Evolutionary conservation across 1,139 yeast genomes (phyloP), one percentile per base, ranked within the genome.

Genomic region (Yamadazyma songkhlaensis): DNA sequence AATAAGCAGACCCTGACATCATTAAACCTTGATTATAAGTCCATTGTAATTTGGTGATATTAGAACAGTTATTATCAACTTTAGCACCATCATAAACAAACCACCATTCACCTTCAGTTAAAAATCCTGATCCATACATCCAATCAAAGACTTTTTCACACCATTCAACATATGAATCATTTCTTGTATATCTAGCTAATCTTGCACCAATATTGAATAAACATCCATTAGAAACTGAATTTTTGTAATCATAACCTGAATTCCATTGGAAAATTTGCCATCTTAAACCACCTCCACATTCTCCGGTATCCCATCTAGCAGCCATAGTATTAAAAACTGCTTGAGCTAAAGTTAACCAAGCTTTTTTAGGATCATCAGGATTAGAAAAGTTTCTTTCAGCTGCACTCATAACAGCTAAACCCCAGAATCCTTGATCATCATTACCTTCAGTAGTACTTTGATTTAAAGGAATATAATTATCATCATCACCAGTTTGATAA

Each of bases 241-340:
- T 90, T 62, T 90, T 90, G 59, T 90, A 90, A 60, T 86, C 85
- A 59, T 89, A 90, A 48, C 97, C 97, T 8, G 89, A 74, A 59
- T 90, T 90, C 95, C 96, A 90, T 43, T 85, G 78, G 68, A 86
- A 90, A 57, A 90, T 90, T 65, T 90, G 97, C 97, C 97, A 90
- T 64, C 97, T 77, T 44, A 90, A 72, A 1, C 97, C 97, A 42
- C 97, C 97, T 37, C 74, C 76, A 62, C 97, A 90, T 39, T 74
- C 53, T 3, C 56, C 68, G 7, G 59, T 50, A 55, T 90, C 97
- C 97, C 97, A 90, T 60, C 97, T 76, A 27, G 76, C 62, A 29
- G 87, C 77, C 96, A 90, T 89, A 24, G 95, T 84, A 59, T 89
- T 88, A 68, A 85, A 90, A 13, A 87, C 84, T 5, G 89, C 90